A percentile compares a stretch with the other conserved stretches of the same genome.
phyloP scores from a whole-genome alignment of 2,329 filamentous ascomycete species.

The Stagonosporopsis vannaccii region DNA sequence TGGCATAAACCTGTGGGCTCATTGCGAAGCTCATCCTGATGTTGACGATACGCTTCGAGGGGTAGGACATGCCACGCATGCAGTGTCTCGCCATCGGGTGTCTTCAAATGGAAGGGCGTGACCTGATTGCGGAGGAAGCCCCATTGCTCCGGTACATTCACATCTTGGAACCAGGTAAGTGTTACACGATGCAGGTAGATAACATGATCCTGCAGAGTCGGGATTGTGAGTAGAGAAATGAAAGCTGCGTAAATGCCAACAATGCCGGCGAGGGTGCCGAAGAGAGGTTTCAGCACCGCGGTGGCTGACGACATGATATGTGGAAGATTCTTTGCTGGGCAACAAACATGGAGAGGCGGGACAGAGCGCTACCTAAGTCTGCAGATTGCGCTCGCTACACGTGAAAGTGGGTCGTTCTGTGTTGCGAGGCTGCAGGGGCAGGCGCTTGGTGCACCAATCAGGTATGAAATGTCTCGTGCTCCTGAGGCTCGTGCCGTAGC shows the following conservation, averaged over 20 bases:
- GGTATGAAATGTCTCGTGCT: background rate
- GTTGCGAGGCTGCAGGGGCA: constrained; percentile 12
- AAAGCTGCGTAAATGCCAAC: constrained; percentile 52
- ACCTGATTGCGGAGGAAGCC: constrained; percentile 60
- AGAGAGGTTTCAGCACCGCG: constrained; percentile 30
- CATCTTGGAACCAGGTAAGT: constrained; percentile 63
- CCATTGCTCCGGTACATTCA: constrained; percentile 58
- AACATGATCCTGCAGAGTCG: constrained; percentile 61
- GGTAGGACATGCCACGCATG: constrained; percentile 62
- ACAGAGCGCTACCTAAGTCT: background rate
- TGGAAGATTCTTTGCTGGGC: too few species aligned
- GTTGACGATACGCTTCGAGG: constrained; percentile 54
- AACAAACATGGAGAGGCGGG: background rate
- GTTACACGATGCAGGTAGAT: constrained; percentile 64
- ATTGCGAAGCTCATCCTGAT: constrained; percentile 51
- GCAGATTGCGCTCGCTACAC: background rate
- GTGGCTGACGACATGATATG: constrained; percentile 27
- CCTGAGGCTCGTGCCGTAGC: constrained; percentile 6
- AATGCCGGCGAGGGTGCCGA: constrained; percentile 29
- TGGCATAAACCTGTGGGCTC: constrained; percentile 57
- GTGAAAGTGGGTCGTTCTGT: constrained; percentile 3
- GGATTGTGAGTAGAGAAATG: constrained; percentile 56
- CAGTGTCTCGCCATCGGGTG: constrained; percentile 51
- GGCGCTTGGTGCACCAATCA: constrained; percentile 21
- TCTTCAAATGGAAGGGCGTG: constrained; percentile 57